Evolutionary conservation across 108 stramenopile genomes (phyloP).

Genomic region (Skeletonema menzelii): DNA sequence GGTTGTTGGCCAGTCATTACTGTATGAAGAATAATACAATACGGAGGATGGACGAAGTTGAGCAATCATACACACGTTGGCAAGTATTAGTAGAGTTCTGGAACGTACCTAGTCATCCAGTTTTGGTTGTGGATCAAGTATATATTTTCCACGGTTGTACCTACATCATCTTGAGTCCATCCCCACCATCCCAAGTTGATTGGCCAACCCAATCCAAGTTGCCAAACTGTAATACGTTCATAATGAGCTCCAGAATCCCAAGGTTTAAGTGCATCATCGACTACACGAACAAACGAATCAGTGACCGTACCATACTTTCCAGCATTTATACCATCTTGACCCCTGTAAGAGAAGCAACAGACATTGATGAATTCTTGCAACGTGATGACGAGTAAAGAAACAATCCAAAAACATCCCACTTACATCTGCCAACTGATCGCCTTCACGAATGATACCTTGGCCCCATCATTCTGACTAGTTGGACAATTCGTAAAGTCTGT

Average conservation of each 20-base stretch:
- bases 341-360: neutral
- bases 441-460: constrained; percentile 13
- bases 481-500: constrained; percentile 21
- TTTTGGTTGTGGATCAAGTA: constrained; percentile 25
- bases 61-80: neutral
- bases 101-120: constrained; percentile 8
- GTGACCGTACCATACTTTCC: constrained; percentile 15
- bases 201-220: constrained; percentile 18
- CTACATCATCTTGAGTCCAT: constrained; percentile 16
- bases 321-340: constrained; percentile 19
- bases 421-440: constrained; percentile 22
- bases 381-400: neutral
- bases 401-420: neutral
- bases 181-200: constrained; percentile 27
- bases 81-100: neutral
- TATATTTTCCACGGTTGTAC: constrained; percentile 8
- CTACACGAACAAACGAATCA: constrained; percentile 16
- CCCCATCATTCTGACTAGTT: constrained; percentile 16
- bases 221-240: constrained; percentile 9
- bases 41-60: neutral
- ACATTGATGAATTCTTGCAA: neutral
- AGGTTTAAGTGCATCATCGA: constrained; percentile 18
- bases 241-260: constrained; percentile 12
- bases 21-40: neutral
- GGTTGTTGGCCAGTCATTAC: constrained; percentile 13